Evolutionary conservation across 495 filamentous ascomycete species (phyloP).

Genomic region (Annulohypoxylon moriforme): DNA sequence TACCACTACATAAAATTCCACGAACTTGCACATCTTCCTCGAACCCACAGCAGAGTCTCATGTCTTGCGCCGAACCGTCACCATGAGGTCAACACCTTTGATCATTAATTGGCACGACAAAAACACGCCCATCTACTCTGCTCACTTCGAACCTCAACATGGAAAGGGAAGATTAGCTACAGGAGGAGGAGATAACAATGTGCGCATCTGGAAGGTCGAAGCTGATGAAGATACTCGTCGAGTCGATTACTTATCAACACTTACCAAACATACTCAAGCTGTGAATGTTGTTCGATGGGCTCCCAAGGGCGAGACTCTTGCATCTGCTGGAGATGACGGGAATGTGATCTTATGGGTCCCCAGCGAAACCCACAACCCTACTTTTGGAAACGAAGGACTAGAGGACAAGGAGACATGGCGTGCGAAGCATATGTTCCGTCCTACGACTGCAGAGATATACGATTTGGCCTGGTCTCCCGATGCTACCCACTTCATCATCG

Average conservation of each 20-base stretch:
- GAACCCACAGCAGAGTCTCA: slow-evolving; percentile 23
- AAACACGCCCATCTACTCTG: slow-evolving; percentile 93
- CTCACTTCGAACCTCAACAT: slow-evolving; percentile 88
- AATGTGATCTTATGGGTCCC: slow-evolving; percentile 97
- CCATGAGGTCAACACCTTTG: slow-evolving; percentile 90
- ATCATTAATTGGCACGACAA: slow-evolving; percentile 97
- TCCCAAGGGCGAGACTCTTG: slow-evolving; percentile 92
- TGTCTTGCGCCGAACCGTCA: slow-evolving; percentile 49
- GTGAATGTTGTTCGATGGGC: slow-evolving; percentile 98
- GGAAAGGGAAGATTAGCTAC: slow-evolving; percentile 94
- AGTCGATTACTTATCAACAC: slow-evolving; percentile 89
- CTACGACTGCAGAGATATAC: slow-evolving; percentile 92
- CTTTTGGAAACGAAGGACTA: slow-evolving; percentile 82
- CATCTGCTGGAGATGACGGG: slow-evolving; percentile 95
- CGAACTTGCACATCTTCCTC: not conserved
- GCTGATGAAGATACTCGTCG: slow-evolving; percentile 85
- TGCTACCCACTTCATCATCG: slow-evolving; percentile 94
- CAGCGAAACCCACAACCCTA: slow-evolving; percentile 71
- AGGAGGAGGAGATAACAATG: slow-evolving; percentile 95
- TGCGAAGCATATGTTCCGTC: slow-evolving; percentile 96
- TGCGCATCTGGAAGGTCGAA: slow-evolving; percentile 94
- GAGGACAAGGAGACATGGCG: slow-evolving; percentile 98
- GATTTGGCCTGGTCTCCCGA: slow-evolving; percentile 99
- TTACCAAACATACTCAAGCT: slow-evolving; percentile 93
- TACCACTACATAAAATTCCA: not conserved